Percentiles rank a stretch among this genome's conserved stretches.
Conservation (phyloP, 2,329 filamentous ascomycete species). For the Beauveria medogensis region DNA sequence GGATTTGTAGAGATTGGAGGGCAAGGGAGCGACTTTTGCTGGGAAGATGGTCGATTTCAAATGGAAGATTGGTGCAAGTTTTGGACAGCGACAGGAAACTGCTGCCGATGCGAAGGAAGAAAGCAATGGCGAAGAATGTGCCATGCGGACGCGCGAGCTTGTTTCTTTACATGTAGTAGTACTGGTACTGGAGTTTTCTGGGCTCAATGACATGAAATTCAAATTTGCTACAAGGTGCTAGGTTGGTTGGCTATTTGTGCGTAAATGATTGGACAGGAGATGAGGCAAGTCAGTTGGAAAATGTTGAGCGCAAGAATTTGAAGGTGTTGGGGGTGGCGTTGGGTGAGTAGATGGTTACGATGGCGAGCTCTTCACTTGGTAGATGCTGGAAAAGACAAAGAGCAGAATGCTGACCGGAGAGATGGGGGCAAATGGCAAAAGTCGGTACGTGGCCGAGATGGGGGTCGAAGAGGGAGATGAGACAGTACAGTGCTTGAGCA, state of each 20-base stretch:
- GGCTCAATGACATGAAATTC: slow-evolving; percentile 10
- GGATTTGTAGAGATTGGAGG: slow-evolving; percentile 6
- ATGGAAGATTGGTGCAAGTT: background rate
- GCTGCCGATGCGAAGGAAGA: background rate
- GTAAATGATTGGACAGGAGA: background rate
- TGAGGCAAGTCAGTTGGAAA: background rate
- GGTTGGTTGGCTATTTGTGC: background rate
- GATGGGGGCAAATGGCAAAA: background rate
- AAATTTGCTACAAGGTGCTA: background rate
- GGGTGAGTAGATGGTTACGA: background rate
- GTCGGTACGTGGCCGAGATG: background rate
- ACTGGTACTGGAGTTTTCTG: slow-evolving; percentile 12
- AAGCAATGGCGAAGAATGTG: background rate
- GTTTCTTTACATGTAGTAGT: slow-evolving; percentile 11
- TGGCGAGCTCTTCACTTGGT: background rate
- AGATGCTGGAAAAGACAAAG: background rate
- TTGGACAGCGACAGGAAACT: slow-evolving; percentile 9
- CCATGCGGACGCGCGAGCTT: background rate
- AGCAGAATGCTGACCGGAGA: background rate
- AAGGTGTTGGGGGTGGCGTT: background rate
- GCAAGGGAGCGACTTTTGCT: background rate
- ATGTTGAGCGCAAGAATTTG: background rate
- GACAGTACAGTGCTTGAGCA: too few relatives aligned
- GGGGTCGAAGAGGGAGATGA: background rate
- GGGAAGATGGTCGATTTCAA: background rate